Conservation (phyloP, 306 rosid species). For the Vigna unguiculata region DNA sequence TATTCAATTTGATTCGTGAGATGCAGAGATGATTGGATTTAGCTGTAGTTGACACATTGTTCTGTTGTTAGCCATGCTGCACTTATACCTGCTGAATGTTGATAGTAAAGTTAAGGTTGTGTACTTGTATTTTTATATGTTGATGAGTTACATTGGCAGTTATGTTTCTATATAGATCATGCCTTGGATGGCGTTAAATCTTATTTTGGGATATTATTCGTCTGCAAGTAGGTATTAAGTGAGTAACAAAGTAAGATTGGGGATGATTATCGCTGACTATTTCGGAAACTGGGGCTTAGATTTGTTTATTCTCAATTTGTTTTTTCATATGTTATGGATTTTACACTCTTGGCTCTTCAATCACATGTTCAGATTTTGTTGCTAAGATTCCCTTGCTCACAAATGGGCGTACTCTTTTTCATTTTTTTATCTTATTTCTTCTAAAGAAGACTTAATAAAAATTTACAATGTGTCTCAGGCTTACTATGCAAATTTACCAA, state of each 20-base stretch:
- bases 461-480: not conserved
- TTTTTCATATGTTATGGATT: not conserved
- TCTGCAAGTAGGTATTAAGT: not conserved
- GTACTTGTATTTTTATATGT: not conserved
- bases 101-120: conserved; percentile 12
- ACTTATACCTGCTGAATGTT: not conserved
- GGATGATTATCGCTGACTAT: conserved; percentile 13
- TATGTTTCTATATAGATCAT: conserved; percentile 4
- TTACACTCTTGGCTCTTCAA: not conserved
- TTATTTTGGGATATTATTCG: not conserved
- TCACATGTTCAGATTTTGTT: not conserved
- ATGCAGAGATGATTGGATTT: not conserved
- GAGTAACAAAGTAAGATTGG: not conserved
- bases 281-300: not conserved
- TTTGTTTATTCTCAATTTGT: not conserved
- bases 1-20: not conserved
- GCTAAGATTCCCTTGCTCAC: not conserved
- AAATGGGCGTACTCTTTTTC: not conserved
- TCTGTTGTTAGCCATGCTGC: conserved; percentile 20
- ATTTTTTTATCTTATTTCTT: too few species aligned
- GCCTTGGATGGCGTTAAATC: not conserved
- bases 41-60: not conserved
- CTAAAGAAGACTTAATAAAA: too few species aligned
- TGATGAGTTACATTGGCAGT: not conserved
- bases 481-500: not conserved